phyloP scores from a whole-genome alignment of 176 grass and related monocot genomes.

The Metroxylon sagu region DNA sequence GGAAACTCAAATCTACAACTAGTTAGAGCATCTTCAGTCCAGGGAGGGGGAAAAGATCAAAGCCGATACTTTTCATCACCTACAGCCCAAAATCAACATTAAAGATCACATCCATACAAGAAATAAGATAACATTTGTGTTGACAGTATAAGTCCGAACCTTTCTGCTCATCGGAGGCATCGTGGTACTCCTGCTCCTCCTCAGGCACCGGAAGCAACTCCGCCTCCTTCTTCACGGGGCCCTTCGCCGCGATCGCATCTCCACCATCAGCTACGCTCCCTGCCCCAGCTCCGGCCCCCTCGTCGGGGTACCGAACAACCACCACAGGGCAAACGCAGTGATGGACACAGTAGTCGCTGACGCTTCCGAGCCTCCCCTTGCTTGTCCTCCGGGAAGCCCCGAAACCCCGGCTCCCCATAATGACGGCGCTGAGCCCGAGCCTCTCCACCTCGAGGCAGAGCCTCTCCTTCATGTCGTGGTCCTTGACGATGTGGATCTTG shows the following conservation, averaged over 20 bases:
- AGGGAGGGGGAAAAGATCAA: no score
- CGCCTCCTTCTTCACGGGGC: slow-evolving; percentile 9
- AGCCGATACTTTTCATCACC: no score
- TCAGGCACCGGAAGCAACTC: slow-evolving; percentile 68
- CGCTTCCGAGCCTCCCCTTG: slow-evolving; percentile 84
- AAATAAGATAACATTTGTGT: no score
- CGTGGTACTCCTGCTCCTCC: slow-evolving; percentile 81
- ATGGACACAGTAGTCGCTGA: slow-evolving; percentile 95
- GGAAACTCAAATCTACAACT: no score
- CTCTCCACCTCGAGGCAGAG: slow-evolving; percentile 98
- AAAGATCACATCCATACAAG: no score
- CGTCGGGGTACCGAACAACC: slow-evolving; percentile 67
- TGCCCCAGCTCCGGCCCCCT: slow-evolving; percentile 27
- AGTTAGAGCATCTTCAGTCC: no score
- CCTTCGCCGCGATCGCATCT: neutral
- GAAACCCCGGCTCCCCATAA: slow-evolving; percentile 96
- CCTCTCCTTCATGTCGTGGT: slow-evolving; percentile 98
- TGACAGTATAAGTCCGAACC: slow-evolving; percentile 15
- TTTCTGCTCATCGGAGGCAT: slow-evolving; percentile 66
- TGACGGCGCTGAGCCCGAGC: slow-evolving; percentile 72
- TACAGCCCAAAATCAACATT: no score
- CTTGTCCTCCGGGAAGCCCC: slow-evolving; percentile 47
- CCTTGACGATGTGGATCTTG: slow-evolving; percentile 91
- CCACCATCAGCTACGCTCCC: slow-evolving; percentile 1
- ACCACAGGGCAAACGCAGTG: slow-evolving; percentile 94